These are phyloP conservation scores for Kwoniella botswanensis DNA, from an alignment of 768 basidiomycete genomes.

Conservation along the genomic window DNA sequence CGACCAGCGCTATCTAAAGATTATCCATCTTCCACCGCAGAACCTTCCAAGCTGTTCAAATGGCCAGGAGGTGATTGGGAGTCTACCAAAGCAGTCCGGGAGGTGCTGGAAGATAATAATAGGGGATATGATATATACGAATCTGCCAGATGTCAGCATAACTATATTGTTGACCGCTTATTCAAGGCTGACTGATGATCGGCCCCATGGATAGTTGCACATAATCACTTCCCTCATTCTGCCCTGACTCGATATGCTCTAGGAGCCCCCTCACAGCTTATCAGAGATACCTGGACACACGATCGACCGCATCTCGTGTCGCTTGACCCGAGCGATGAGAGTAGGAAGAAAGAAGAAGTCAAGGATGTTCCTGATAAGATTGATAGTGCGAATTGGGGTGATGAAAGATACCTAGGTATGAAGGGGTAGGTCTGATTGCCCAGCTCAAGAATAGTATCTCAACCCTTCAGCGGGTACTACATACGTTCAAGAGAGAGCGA, in stretches of 20 bases:
- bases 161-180: background rate
- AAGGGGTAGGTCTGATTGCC: conserved; percentile 30
- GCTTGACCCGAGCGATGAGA: conserved; percentile 23
- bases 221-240: conserved; percentile 51
- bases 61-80: conserved; percentile 41
- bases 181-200: background rate
- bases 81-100: conserved; percentile 27
- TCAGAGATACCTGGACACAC: conserved; percentile 36
- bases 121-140: conserved; percentile 44
- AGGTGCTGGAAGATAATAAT: conserved; percentile 44
- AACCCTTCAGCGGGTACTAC: background rate
- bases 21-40: conserved; percentile 37
- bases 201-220: conserved; percentile 16
- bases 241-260: conserved; percentile 45
- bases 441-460: too few species aligned
- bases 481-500: background rate
- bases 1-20: conserved; percentile 18
- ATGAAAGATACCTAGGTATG: conserved; percentile 33
- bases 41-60: conserved; percentile 33
- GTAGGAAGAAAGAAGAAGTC: conserved; percentile 16
- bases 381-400: conserved; percentile 40
- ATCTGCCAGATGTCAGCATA: conserved; percentile 25
- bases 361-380: conserved; percentile 31
- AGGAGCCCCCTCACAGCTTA: conserved; percentile 35
- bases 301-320: conserved; percentile 31